Conservation (phyloP, 345 rosid species). For the Brassica napus region Da-Ae NC_063439.1:3162001-3162500, state of each 20-base stretch:
- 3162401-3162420: neutral
- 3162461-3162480: neutral
- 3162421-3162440: neutral
- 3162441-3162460: neutral
- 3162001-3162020: too few species aligned
- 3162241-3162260: slow-evolving; percentile 27
- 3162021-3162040: neutral
- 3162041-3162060: neutral
- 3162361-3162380: neutral
- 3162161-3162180: slow-evolving; percentile 1
- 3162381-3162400: neutral
- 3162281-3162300: slow-evolving; percentile 16
- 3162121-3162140: neutral
- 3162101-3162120: slow-evolving; percentile 4
- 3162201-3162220: neutral
- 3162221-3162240: slow-evolving; percentile 19
- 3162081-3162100: neutral
- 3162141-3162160: slow-evolving; percentile 11
- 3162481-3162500: neutral
- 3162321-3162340: neutral
- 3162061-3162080: slow-evolving; percentile 2
- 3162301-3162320: neutral
- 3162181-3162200: neutral
- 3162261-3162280: slow-evolving; percentile 40
- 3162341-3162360: neutral